Percentiles rank a stretch among this genome's conserved stretches.
phyloP scores from a whole-genome alignment of 306 rosid species.

The Trichosanthes truncata region DNA sequence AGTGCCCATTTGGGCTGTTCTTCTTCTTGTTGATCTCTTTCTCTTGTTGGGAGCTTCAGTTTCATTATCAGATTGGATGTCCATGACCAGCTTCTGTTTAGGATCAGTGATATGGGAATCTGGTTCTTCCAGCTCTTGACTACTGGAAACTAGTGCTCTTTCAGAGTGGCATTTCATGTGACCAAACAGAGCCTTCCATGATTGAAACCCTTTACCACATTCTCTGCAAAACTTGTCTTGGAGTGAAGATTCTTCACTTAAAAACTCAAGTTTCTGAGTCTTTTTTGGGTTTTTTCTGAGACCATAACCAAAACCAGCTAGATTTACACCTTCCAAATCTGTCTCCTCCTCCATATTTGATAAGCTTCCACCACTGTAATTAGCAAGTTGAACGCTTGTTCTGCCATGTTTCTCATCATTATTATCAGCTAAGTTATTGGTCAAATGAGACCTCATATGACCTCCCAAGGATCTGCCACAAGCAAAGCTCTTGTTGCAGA shows the following conservation, averaged over 20 bases:
- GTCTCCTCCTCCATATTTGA: conserved; percentile 8
- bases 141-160: conserved; percentile 32
- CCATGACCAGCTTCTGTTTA: conserved; percentile 32
- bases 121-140: conserved; percentile 33
- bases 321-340: neutral
- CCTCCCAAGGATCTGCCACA: conserved; percentile 94
- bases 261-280: conserved; percentile 50
- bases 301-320: conserved; percentile 33
- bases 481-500: conserved; percentile 68
- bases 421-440: conserved; percentile 25
- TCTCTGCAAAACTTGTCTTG: conserved; percentile 60
- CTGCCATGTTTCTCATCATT: conserved; percentile 24
- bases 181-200: conserved; percentile 85
- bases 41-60: conserved; percentile 36
- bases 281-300: conserved; percentile 77
- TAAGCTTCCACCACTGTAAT: conserved; percentile 24
- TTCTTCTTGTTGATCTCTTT: conserved; percentile 51
- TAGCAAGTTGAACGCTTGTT: conserved; percentile 19
- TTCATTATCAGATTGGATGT: conserved; percentile 68
- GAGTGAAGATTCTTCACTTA: conserved; percentile 29
- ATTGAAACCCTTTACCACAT: conserved; percentile 66
- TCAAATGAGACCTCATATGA: conserved; percentile 88
- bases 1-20: conserved; percentile 30
- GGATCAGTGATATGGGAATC: conserved; percentile 48
- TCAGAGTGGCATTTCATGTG: conserved; percentile 88